Conservation (phyloP, 306 rosid species). For the Macrotyloma uniflorum region DNA sequence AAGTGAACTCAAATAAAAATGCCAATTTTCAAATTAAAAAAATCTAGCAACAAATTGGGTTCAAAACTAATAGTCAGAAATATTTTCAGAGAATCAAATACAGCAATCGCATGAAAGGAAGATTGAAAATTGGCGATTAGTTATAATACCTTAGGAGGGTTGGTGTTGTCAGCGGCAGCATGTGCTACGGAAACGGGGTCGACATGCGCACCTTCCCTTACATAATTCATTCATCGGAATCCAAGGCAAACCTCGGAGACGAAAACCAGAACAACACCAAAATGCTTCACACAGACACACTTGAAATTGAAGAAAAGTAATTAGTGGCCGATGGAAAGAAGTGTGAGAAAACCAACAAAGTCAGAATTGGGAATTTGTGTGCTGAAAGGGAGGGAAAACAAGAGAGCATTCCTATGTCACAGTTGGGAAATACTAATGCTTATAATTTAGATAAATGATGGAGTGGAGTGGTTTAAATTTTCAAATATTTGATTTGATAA, state of each 20-base stretch:
- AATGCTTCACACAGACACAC: constrained; percentile 17
- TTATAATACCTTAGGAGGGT: constrained; percentile 40
- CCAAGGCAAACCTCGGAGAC: constrained; percentile 7
- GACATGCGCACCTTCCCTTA: constrained; percentile 19
- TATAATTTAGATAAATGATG: too few relatives aligned
- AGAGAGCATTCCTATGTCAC: constrained; percentile 42
- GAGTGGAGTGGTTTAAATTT: too few relatives aligned
- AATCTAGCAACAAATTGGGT: not conserved
- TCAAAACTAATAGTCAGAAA: not conserved
- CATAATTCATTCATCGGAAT: constrained; percentile 56
- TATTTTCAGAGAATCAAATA: not conserved
- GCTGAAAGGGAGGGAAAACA: constrained; percentile 28
- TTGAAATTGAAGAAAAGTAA: not conserved
- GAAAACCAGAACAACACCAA: not conserved
- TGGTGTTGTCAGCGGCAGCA: constrained; percentile 47
- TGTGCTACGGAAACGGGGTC: constrained; percentile 38
- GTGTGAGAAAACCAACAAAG: not conserved
- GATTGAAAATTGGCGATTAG: not conserved
- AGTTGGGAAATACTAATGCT: constrained; percentile 29
- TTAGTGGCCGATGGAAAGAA: not conserved
- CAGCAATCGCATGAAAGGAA: not conserved
- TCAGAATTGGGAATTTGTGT: constrained; percentile 25
- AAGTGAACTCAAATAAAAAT: not conserved
- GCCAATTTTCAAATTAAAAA: not conserved
- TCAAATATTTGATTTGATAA: too few relatives aligned